Base-by-base conservation (phyloP, 805 yeast genomes). In the Cyberlindnera galapagoensis region DNA sequence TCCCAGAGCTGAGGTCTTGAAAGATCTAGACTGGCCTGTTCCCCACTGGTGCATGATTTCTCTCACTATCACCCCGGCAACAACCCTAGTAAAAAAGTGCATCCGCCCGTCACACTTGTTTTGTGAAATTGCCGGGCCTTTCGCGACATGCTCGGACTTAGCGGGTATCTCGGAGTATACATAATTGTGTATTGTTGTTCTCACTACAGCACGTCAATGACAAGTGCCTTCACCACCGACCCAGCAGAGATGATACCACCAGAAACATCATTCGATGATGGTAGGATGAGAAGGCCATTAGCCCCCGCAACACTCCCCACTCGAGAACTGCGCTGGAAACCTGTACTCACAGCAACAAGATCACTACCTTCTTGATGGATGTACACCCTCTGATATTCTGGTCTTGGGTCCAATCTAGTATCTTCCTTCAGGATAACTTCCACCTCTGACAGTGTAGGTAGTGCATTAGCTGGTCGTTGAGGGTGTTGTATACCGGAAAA, bases 291-390 rank as follows among this genome's bases (percentile, higher is more conserved):
- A 2, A 71, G 45, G 0, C 64, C 73, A 44, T 70, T 69, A 2
- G 75, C 71, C 0, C 60, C 57, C n/a, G 52, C 60, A 47, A 71
- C 55, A 15, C 73, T 65, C 2, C 65, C 68, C 9, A 71, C 62
- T 14, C 71, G 48, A 34, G 73, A 65, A 36, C 74, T 67, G 34
- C 78, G 49, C 42, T 71, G 78, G 37, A 60, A 59, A 2, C 78
- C 78, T 0, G 76, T 69, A 10, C 62, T 57, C 15, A 44, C 40
- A 4, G 74, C 73, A 3, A 53, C 36, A 27, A 67, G 43, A 5
- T 60, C 55, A 4, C 20, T 28, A 3, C 33, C 37, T 8, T 31
- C 34, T 25, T 61, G 67, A 9, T 32, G 35, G 5, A 67, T 49
- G 9, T 33, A 30, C 3, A 62, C 76, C 13, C 78, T 44, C 31